Percentiles rank a stretch among this genome's conserved stretches.
These are phyloP conservation scores for Dillenia suffruticosa DNA, from an alignment of 164 flowering plant genomes.

Conservation along the genomic window DNA sequence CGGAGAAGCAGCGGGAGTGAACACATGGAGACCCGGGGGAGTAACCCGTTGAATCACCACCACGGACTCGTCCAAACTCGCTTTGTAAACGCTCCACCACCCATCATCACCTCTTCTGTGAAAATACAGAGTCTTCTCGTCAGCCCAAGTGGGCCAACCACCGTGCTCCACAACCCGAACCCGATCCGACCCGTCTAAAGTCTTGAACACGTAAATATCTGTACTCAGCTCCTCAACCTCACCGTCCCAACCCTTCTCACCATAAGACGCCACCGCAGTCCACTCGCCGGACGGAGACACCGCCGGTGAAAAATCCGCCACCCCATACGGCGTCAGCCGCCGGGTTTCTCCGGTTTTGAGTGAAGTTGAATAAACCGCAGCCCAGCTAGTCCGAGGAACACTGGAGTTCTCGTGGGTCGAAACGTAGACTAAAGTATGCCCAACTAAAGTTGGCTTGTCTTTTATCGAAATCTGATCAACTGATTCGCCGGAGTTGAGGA, in stretches of 20 bases:
- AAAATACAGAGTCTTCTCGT: conserved; percentile 68
- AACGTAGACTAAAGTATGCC: conserved; percentile 58
- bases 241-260: conserved; percentile 70
- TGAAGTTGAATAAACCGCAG: conserved; percentile 77
- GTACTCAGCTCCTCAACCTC: conserved; percentile 71
- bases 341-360: conserved; percentile 46
- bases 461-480: conserved; percentile 44
- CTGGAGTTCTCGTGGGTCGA: conserved; percentile 72
- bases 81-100: conserved; percentile 76
- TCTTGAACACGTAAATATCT: conserved; percentile 61
- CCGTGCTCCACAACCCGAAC: conserved; percentile 68
- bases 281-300: conserved; percentile 76
- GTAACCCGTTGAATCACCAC: conserved; percentile 60
- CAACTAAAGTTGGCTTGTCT: conserved; percentile 62
- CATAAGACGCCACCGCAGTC: conserved; percentile 86
- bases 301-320: conserved; percentile 82
- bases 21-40: conserved; percentile 84
- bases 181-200: conserved; percentile 60
- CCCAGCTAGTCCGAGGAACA: conserved; percentile 68
- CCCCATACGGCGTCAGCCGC: conserved; percentile 63
- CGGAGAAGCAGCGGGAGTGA: conserved; percentile 73
- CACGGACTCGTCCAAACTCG: conserved; percentile 28
- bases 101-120: conserved; percentile 67
- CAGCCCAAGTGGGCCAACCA: conserved; percentile 92
- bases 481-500: conserved; percentile 18